A percentile compares a stretch with the other conserved stretches of the same genome.
phyloP scores from a whole-genome alignment of 495 filamentous ascomycete species.

The Xylaria sp. region DNA sequence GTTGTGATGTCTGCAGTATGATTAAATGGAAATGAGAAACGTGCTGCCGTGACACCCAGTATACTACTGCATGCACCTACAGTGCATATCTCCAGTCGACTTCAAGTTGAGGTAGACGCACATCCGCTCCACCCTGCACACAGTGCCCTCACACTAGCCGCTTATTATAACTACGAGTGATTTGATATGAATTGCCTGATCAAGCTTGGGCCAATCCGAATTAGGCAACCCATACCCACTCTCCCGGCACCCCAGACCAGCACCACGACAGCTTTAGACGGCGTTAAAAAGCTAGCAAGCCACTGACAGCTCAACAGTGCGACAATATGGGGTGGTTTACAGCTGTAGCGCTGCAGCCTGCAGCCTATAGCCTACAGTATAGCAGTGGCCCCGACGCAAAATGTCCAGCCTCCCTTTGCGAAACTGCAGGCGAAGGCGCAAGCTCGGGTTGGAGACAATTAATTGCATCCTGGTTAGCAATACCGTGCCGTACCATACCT shows the following conservation, averaged over 20 bases:
- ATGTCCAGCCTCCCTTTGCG: slow-evolving; percentile 26
- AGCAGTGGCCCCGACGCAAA: slow-evolving; percentile 9
- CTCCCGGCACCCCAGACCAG: slow-evolving; percentile 22
- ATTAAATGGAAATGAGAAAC: slow-evolving; percentile 8
- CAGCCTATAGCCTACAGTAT: neutral
- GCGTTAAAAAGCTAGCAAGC: neutral
- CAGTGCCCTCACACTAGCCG: neutral
- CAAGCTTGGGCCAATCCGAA: slow-evolving; percentile 16
- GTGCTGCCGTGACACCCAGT: slow-evolving; percentile 11
- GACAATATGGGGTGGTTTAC: neutral
- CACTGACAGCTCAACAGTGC: neutral
- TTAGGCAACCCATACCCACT: slow-evolving; percentile 10
- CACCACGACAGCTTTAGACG: slow-evolving; percentile 12
- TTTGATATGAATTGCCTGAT: slow-evolving; percentile 23
- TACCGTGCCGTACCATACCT: neutral
- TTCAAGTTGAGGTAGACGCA: neutral
- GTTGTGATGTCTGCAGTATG: neutral
- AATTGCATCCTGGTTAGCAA: slow-evolving; percentile 8
- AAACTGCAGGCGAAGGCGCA: slow-evolving; percentile 26
- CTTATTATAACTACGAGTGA: slow-evolving; percentile 12
- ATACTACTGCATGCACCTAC: slow-evolving; percentile 3
- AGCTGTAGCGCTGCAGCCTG: slow-evolving; percentile 13
- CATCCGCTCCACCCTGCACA: slow-evolving; percentile 7
- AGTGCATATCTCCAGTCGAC: neutral
- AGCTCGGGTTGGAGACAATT: slow-evolving; percentile 28